Evolutionary conservation across 768 basidiomycete species (phyloP), one percentile per base, ranked within the genome.

Genomic region (Suillus clintonianus): DNA sequence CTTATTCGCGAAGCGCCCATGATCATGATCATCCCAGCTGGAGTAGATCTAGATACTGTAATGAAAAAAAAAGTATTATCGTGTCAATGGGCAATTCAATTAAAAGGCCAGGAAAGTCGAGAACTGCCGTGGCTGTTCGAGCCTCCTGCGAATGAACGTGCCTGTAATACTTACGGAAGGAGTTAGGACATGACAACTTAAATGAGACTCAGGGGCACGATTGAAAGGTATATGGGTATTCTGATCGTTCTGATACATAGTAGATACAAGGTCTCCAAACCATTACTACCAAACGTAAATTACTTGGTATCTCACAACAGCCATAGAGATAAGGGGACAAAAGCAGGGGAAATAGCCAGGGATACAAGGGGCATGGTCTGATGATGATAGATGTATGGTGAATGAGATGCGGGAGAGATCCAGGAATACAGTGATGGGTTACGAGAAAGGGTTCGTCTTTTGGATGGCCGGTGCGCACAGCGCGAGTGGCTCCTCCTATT

Each of bases 251-350:
- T 39, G n/a, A 13, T 27, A 41, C 24, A 41, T 69, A 65, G 67
- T 61, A 70, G 75, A 75, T 75, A 75, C 74, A 75, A 61, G 55
- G 68, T 68, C 68, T 65, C 64, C 59, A 45, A 59, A 45, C 67
- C 62, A 77, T 77, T 75, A 75, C 51, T 64, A 30, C 47, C 42
- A 56, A 59, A 57, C 42, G 61, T 77, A 75, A 37, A 65, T 59
- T 75, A 75, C 7, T 62, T 69, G 75, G 74, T 75, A 75, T 75
- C 67, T 51, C 43, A 64, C 63, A 41, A 48, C 60, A 68, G 48
- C 39, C 73, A 70, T 74, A 59, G 48, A 68, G 67, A 66, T 48
- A 41, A n/a, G n/a, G 24, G 32, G 55, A 43, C 57, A 55, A 34
- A 60, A 57, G 53, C 59, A 48, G 50, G 39, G 66, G 61, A 57